Base-by-base conservation (phyloP, 2,329 filamentous ascomycete genomes). In the Dactylonectria macrodidyma region DNA sequence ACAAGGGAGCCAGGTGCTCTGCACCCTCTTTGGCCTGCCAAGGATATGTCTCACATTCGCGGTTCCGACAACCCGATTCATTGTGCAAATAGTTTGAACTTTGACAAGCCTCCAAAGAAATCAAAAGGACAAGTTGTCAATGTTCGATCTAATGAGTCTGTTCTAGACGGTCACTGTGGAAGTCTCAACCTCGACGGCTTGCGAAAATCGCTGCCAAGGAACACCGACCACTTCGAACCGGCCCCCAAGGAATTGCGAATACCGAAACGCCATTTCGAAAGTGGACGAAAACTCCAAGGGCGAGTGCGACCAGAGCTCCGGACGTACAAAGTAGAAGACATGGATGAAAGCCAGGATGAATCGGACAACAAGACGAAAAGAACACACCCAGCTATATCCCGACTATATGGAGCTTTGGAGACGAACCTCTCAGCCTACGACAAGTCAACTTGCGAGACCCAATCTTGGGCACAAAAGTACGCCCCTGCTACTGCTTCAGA, bases 391-490 rank as follows among this genome's bases (percentile, higher is more conserved):
- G 88, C 89, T 19, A 79, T 96, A 54, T 74, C 79, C 12, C 84
- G 85, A 2, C 82, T 94, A 2, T 93, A 91, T 73, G 78, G 84
- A 3, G 84, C 86, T 0, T 85, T 98, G 36, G 81, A 85, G 51
- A 85, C 84, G 1, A 85, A 85, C 0, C 84, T 95, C 12, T 95
- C 93, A 5, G 91, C 95, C 0, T 98, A 95, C 75, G 96, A 99
- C 78, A 88, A 84, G 69, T 93, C 91, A 9, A 87, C 87, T 57
- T 97, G 93, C 73, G 95, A 98, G 76, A 85, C 84, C 2, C 81
- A 87, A 33, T 81, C 89, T 9, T 99, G 96, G 96, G 80, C 86
- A 2, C 91, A 95, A 47, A 98, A 98, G 76, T 97, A 98, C 81
- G 89, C 93, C 0, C 96, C 96, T 0, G 81, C 80, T 30, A 84